Percentiles rank a stretch among this genome's conserved stretches.
phyloP scores from a whole-genome alignment of 345 rosid species.

The Populus euphratica region DNA sequence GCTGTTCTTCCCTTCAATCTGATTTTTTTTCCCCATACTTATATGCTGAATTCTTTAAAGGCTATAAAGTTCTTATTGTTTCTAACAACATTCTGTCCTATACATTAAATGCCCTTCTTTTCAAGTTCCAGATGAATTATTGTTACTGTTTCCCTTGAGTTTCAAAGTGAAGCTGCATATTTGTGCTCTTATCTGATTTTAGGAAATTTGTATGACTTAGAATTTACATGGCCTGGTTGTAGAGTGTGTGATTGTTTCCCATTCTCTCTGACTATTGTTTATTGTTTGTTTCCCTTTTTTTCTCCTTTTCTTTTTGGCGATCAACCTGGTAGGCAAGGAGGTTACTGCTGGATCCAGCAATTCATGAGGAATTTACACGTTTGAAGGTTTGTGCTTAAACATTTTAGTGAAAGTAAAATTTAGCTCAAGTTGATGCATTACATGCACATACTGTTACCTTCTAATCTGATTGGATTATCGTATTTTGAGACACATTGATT shows the following conservation, averaged over 20 bases:
- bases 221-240: not conserved
- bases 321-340: conserved; percentile 73
- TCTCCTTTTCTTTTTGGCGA: not conserved
- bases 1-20: not conserved
- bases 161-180: not conserved
- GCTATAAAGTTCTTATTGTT: not conserved
- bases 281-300: not conserved
- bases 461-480: not conserved
- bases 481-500: not conserved
- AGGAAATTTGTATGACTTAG: not conserved
- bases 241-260: not conserved
- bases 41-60: not conserved
- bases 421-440: not conserved
- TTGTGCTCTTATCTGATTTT: not conserved
- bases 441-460: conserved; percentile 1
- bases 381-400: conserved; percentile 58
- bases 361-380: conserved; percentile 92
- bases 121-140: not conserved
- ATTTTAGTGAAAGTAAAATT: not conserved
- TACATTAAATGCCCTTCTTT: not conserved
- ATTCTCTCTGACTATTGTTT: not conserved
- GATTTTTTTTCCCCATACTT: not conserved
- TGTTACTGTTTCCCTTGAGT: not conserved
- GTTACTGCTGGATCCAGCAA: conserved; percentile 87
- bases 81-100: not conserved